Conservation (phyloP, 2,329 filamentous ascomycete genomes). For the Colletotrichum gigasporum region DNA sequence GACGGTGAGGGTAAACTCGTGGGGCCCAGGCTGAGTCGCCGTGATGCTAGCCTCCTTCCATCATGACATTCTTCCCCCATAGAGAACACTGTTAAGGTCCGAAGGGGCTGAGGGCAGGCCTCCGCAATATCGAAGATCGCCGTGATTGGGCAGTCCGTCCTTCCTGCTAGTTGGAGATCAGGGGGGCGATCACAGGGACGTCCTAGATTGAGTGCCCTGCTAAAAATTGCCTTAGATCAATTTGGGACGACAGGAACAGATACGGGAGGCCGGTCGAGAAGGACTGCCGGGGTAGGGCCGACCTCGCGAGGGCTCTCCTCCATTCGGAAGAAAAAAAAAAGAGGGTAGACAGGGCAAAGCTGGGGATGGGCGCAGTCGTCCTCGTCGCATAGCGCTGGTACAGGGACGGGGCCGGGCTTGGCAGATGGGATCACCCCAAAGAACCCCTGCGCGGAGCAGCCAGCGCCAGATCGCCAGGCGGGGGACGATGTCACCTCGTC, state of each 20-base stretch:
- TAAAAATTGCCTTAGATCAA: conserved; percentile 4
- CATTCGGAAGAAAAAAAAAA: background rate
- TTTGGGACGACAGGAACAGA: conserved; percentile 22
- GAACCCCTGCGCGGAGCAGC: conserved; percentile 8
- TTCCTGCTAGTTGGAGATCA: conserved; percentile 29
- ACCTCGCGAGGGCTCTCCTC: background rate
- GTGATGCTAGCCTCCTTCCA: background rate
- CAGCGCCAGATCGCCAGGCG: conserved; percentile 9
- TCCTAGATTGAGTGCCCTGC: conserved; percentile 7
- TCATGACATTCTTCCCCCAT: conserved; percentile 12
- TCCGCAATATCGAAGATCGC: conserved; percentile 6
- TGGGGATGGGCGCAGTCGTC: conserved; percentile 3
- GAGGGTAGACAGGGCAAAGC: background rate
- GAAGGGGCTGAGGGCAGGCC: background rate
- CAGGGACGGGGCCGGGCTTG: conserved; percentile 14
- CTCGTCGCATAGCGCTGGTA: conserved; percentile 1
- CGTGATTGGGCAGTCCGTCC: conserved; percentile 1
- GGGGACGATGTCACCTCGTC: conserved; percentile 20
- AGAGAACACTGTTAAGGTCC: background rate
- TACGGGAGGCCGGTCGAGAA: conserved; percentile 7
- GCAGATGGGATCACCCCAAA: conserved; percentile 1
- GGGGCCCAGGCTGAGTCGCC: conserved; percentile 13
- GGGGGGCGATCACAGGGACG: conserved; percentile 27
- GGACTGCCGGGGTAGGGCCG: background rate
- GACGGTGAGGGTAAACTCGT: conserved; percentile 21